Evolutionary conservation across 2,329 filamentous ascomycete genomes (phyloP), one percentile per base, ranked within the genome.

Genomic region (Trichophyton simii): DNA sequence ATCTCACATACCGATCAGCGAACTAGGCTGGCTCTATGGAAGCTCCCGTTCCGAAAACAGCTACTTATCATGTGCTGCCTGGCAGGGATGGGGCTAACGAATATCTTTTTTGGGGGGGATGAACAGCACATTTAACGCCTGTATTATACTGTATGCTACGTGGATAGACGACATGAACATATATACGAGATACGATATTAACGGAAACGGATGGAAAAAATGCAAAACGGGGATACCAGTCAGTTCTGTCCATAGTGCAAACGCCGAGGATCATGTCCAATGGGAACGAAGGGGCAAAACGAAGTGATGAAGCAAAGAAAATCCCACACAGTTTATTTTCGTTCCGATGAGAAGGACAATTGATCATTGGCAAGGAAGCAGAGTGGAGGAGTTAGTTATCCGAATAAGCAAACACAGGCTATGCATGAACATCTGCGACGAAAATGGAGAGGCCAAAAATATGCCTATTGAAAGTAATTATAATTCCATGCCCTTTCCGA

Each of bases 61-160:
- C 13, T 18, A 55, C 25, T 36, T n/a, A 4, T 36, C 28, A 55
- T 55, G 52, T 28, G 52, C 52, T 36, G 31, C 11, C 18, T 48
- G 20, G 18, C 22, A n/a, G 15, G 22, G 22, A 31, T 31, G 28
- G 28, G 28, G 28, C 28, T 31, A 31, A 31, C 28, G 5, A 31
- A 7, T 31, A 54, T 5, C 25, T 31, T 28, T 52, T 13, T 31
- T 18, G 18, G 1, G 22, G 22, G 25, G 11, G n/a, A 34, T n/a
- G 28, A n/a, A 36, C 52, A 36, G 52, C 52, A 28, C 52, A 55
- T 36, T 38, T 38, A 28, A 31, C 15, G 52, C 25, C 11, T 55
- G 52, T 55, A 55, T 55, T 34, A 55, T 55, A 55, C 15, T 55
- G 52, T 34, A 55, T 15, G 20, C 52, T 55, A 55, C 52, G 52